Percentiles rank a stretch among this genome's conserved stretches.
Evolutionary conservation across 2,329 filamentous ascomycete genomes (phyloP).

Genomic region (Aspergillus alliaceus): DNA sequence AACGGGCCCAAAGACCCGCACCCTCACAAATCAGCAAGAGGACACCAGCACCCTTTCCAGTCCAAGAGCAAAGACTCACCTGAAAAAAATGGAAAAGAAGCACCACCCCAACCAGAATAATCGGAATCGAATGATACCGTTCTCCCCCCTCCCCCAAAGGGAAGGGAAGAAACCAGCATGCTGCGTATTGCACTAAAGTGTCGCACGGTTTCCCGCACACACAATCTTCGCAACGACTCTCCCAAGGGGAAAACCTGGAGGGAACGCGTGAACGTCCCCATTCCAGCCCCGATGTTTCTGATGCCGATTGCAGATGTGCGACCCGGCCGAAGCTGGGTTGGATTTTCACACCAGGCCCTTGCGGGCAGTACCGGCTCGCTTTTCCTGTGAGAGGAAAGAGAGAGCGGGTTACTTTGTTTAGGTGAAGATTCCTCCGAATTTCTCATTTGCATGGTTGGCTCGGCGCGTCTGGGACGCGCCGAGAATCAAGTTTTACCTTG

Average conservation of each 20-base stretch:
- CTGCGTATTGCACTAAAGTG: conserved; percentile 97
- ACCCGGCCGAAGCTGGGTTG: not conserved
- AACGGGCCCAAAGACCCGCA: conserved; percentile 15
- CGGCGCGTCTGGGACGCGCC: conserved; percentile 3
- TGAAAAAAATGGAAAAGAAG: conserved; percentile 55
- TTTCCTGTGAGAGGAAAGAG: conserved; percentile 24
- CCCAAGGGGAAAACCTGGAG: conserved; percentile 67
- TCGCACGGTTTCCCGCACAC: conserved; percentile 53
- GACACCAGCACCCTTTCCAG: conserved; percentile 18
- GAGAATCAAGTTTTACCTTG: conserved; percentile 48
- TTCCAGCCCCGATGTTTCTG: conserved; percentile 76
- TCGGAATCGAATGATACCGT: conserved; percentile 83
- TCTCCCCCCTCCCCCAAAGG: conserved; percentile 33
- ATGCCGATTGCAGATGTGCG: conserved; percentile 81
- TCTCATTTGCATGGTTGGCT: conserved; percentile 74
- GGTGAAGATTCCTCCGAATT: conserved; percentile 97
- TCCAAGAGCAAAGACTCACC: conserved; percentile 11
- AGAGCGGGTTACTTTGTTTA: conserved; percentile 43
- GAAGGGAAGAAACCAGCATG: conserved; percentile 56
- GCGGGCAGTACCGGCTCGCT: conserved; percentile 63
- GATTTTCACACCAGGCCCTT: conserved; percentile 77
- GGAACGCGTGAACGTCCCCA: conserved; percentile 16
- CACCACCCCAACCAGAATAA: conserved; percentile 83
- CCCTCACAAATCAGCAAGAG: conserved; percentile 37
- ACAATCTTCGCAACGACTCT: conserved; percentile 94